These are phyloP conservation scores for Ilyonectria mors-panacis DNA, from an alignment of 2,329 filamentous ascomycete genomes.

Conservation along the genomic window DNA sequence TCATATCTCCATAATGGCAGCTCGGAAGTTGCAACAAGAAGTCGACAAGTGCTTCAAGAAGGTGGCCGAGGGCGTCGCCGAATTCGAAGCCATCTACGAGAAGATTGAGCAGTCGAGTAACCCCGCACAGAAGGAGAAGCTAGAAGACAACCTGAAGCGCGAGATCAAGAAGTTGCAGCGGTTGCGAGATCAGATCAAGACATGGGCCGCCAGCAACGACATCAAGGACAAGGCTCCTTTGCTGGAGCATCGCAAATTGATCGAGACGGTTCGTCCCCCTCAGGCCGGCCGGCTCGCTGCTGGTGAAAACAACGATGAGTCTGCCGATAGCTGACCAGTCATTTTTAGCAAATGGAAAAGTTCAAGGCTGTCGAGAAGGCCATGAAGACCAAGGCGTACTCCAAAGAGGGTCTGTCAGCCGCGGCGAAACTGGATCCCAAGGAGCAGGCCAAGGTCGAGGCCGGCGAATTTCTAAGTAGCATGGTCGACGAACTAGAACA, in stretches of 20 bases:
- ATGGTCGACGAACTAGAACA: conserved; percentile 95
- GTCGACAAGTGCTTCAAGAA: conserved; percentile 99
- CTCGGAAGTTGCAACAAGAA: conserved; percentile 96
- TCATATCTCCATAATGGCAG: conserved; percentile 78
- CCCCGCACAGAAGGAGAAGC: conserved; percentile 96
- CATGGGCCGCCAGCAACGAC: conserved; percentile 98
- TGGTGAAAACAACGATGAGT: conserved; percentile 22
- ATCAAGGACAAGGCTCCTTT: conserved; percentile 99
- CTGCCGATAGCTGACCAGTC: conserved; percentile 37
- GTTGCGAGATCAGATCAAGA: conserved; percentile 98
- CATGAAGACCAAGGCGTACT: conserved; percentile 99
- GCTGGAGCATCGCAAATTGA: conserved; percentile 93
- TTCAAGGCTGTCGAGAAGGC: conserved; percentile 99
- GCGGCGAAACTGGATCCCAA: conserved; percentile 96
- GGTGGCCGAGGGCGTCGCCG: conserved; percentile 90
- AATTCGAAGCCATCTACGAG: conserved; percentile 96
- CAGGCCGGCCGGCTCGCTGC: conserved; percentile 15
- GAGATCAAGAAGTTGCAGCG: conserved; percentile 99
- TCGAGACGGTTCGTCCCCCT: conserved; percentile 85
- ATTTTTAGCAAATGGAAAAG: conserved; percentile 92
- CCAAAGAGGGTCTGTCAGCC: conserved; percentile 94
- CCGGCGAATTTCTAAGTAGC: conserved; percentile 85
- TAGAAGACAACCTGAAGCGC: conserved; percentile 97
- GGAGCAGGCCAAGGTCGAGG: conserved; percentile 93
- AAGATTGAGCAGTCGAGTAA: conserved; percentile 96